Conservation (phyloP, 371 early-diverging fungal genomes). For the Mortierella sp. region DNA sequence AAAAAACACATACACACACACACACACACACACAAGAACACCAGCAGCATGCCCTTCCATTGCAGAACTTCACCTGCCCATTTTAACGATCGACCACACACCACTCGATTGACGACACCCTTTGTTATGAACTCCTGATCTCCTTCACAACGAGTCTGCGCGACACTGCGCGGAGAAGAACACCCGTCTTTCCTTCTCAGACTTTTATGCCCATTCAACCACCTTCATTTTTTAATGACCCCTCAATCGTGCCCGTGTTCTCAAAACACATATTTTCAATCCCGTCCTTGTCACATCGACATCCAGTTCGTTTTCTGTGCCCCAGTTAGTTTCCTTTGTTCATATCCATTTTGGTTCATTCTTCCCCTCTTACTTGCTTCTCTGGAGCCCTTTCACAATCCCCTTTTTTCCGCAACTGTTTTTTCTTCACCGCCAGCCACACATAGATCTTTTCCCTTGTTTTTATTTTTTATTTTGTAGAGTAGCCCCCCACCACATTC, state of each 20-base stretch:
- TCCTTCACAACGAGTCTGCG: neutral
- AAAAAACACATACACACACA: neutral
- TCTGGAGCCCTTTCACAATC: neutral
- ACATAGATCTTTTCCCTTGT: neutral
- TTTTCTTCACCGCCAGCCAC: neutral
- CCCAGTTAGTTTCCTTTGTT: neutral
- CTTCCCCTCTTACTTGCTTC: neutral
- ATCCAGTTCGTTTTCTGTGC: neutral
- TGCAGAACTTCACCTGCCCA: conserved; percentile 22
- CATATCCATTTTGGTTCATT: neutral
- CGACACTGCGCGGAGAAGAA: neutral
- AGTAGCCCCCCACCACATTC: neutral
- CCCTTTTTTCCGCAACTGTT: neutral
- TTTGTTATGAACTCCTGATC: neutral
- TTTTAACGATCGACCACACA: neutral
- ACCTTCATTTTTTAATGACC: neutral
- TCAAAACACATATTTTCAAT: neutral
- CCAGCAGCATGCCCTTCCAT: conserved; percentile 14
- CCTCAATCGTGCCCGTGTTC: neutral
- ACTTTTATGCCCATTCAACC: neutral
- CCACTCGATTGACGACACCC: neutral
- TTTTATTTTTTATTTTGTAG: conserved; percentile 1
- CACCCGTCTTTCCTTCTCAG: neutral
- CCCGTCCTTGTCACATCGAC: neutral
- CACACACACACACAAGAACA: neutral